Conservation (phyloP, 768 basidiomycete genomes). For the Tephrocybe sp. region DNA sequence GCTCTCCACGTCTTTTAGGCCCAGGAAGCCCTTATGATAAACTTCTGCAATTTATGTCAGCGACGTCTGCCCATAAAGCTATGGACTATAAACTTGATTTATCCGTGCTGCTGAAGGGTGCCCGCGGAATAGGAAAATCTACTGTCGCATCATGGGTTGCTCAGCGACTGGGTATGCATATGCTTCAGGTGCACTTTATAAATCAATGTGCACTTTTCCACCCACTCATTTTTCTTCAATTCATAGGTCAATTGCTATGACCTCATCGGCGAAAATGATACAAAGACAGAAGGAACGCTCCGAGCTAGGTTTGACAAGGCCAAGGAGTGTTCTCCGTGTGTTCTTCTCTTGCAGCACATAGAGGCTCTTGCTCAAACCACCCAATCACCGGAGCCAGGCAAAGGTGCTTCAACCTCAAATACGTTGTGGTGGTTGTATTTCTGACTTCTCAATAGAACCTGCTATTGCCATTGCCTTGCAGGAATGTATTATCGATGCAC, state of each 20-base stretch:
- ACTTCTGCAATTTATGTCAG: slow-evolving; percentile 56
- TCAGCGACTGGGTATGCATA: slow-evolving; percentile 66
- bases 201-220: not conserved
- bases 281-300: slow-evolving; percentile 71
- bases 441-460: slow-evolving; percentile 44
- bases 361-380: slow-evolving; percentile 76
- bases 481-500: slow-evolving; percentile 60
- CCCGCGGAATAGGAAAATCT: slow-evolving; percentile 80
- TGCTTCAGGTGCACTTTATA: slow-evolving; percentile 59
- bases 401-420: slow-evolving; percentile 45
- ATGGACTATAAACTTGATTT: slow-evolving; percentile 61
- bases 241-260: slow-evolving; percentile 83
- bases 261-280: slow-evolving; percentile 72
- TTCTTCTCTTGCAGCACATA: slow-evolving; percentile 75
- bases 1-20: slow-evolving; percentile 26
- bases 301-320: slow-evolving; percentile 77
- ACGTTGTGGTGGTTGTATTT: not conserved
- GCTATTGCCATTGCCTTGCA: slow-evolving; percentile 53
- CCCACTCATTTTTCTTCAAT: not conserved
- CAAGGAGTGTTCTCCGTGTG: slow-evolving; percentile 74
- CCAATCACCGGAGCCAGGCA: slow-evolving; percentile 60
- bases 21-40: slow-evolving; percentile 39
- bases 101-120: slow-evolving; percentile 75
- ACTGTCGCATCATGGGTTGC: slow-evolving; percentile 57
- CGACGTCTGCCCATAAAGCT: slow-evolving; percentile 55